phyloP scores from a whole-genome alignment of 1,284 basidiomycete species.

The Apiotrichum brassicae region DNA sequence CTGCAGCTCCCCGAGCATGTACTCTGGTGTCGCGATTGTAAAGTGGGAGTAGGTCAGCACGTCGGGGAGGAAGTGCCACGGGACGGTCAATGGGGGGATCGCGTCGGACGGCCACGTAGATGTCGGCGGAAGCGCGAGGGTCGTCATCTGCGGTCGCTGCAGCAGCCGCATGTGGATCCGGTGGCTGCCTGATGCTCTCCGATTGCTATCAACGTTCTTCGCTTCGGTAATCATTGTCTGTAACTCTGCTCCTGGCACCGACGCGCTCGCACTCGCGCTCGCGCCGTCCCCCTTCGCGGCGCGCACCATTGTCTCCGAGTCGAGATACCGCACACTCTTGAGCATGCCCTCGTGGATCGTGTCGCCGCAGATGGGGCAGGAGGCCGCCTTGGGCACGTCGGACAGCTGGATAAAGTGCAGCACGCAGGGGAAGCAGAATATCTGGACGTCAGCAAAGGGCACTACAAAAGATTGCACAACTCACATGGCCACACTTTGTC shows the following conservation, averaged over 20 bases:
- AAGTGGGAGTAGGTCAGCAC: constrained; percentile 84
- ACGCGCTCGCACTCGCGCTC: constrained; percentile 1
- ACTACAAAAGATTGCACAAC: constrained; percentile 42
- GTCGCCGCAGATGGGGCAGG: constrained; percentile 95
- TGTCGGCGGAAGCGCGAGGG: constrained; percentile 88
- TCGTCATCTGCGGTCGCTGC: constrained; percentile 88
- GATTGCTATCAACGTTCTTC: constrained; percentile 47
- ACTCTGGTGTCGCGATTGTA: constrained; percentile 87
- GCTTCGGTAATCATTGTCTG: constrained; percentile 12
- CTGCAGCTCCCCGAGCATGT: constrained; percentile 67
- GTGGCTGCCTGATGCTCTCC: constrained; percentile 14
- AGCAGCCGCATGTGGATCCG: constrained; percentile 77
- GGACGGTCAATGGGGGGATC: constrained; percentile 75
- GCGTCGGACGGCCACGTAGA: constrained; percentile 88
- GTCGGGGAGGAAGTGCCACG: constrained; percentile 93
- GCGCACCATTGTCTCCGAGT: constrained; percentile 35
- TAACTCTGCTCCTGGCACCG: constrained; percentile 1
- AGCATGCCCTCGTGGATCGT: constrained; percentile 84
- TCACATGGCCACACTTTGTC: constrained; percentile 94
- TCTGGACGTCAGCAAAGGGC: constrained; percentile 49
- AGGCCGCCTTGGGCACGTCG: constrained; percentile 71
- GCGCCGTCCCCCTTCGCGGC: constrained; percentile 26
- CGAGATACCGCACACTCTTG: constrained; percentile 68
- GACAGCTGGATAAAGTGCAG: constrained; percentile 83
- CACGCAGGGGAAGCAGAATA: constrained; percentile 85